Conservation (phyloP, 495 filamentous ascomycete genomes). For the Talaromyces ruber region DNA sequence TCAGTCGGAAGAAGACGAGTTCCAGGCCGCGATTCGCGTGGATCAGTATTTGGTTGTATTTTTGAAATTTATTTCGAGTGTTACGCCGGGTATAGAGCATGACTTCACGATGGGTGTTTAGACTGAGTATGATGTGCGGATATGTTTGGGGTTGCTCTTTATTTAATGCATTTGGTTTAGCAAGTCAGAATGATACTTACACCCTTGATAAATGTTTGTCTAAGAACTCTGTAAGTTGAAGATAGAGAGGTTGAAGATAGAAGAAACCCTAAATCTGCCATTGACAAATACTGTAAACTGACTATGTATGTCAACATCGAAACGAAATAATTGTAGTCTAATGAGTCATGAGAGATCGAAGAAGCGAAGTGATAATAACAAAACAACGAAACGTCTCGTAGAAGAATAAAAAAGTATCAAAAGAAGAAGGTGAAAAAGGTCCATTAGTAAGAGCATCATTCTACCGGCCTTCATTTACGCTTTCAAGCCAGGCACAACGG, state of each 20-base stretch:
- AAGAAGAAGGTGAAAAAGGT: neutral
- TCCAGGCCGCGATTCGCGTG: conserved; percentile 83
- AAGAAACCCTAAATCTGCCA: neutral
- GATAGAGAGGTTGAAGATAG: too few species aligned
- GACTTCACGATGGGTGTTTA: conserved; percentile 94
- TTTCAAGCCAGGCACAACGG: neutral
- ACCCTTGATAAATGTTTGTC: too few species aligned
- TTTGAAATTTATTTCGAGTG: conserved; percentile 95
- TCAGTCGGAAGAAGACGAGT: conserved; percentile 53
- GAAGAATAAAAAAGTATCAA: neutral
- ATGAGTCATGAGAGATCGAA: neutral
- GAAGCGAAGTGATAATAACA: neutral
- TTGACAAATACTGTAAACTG: neutral
- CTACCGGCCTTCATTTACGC: too few species aligned
- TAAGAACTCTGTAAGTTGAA: too few species aligned
- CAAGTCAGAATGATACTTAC: neutral
- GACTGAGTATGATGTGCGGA: neutral
- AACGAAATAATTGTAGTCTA: neutral
- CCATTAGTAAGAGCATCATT: too few species aligned
- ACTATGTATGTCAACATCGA: neutral
- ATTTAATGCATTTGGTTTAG: neutral
- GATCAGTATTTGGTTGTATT: conserved; percentile 98
- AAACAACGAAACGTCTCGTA: neutral
- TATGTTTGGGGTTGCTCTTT: neutral
- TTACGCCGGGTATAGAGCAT: conserved; percentile 94